Evolutionary conservation across 1,284 basidiomycete species (phyloP), one percentile per base, ranked within the genome.

Genomic region (Athelia psychrophila): DNA sequence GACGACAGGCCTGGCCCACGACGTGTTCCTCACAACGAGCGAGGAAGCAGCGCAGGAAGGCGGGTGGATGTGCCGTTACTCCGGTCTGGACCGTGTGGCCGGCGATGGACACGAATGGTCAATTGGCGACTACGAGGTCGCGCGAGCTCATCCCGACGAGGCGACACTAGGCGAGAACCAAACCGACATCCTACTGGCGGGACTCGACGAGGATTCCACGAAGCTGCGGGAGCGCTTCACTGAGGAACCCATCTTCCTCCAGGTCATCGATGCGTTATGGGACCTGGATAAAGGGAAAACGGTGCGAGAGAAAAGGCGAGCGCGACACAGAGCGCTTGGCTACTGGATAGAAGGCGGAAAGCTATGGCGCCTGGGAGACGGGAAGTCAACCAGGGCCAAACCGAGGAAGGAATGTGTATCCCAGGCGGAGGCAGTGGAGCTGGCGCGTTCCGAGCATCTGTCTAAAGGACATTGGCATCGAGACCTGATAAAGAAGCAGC

Each of bases 181-280:
- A n/a, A n/a, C n/a, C n/a, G 13, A 30, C 27, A 30, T 30, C 27
- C 27, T 13, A 30, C 5, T 30, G n/a, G n/a, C n/a, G n/a, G n/a
- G n/a, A 53, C 16, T 49, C 42, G 36, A 45, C 42, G 49, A 19
- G 35, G 45, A 13, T 25, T 44, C 19, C n/a, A 35, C 33, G 10
- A 35, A 10, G 12, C 53, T 70, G 24, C 23, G 50, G 16, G 50
- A 60, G 27, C 54, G 65, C 0, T 71, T 71, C 53, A 36, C 45
- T 10, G 42, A 61, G n/a, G 63, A 66, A 48, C 58, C 60, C 10
- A 23, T 69, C 13, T 68, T 64, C 45, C 15, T 55, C 9, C 53
- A 66, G n/a, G 61, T 70, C 2, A 54, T 70, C 10, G 58, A 64
- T 9, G 65, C 71, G 0, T 30, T 73, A 15, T 22, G 48, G 27